Evolutionary conservation across 805 yeast species (phyloP), one percentile per base, ranked within the genome.

Genomic region (Torulaspora maleeae): DNA sequence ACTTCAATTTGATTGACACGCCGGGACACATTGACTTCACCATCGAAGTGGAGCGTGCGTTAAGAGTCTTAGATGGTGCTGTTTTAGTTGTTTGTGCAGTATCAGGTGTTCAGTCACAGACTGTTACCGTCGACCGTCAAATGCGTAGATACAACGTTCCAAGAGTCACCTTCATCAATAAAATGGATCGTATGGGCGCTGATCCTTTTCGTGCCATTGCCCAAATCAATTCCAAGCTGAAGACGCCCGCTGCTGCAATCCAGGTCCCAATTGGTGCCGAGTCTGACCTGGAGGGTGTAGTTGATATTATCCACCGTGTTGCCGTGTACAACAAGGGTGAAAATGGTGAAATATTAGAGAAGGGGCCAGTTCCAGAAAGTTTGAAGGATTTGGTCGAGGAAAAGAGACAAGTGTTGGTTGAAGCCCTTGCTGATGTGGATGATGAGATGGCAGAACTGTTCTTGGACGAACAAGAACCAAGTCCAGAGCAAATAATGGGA

Each of bases 11-110:
- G 68, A 93, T 93, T 67, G 99, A 93, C 69, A 93, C 99, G 6
- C 99, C 99, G 3, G 99, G 99, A 33, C 99, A 93, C 68, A 93
- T 95, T 68, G 99, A 93, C 68, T 93, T 93, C 75, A 93, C 99
- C 43, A 91, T 93, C 60, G 99, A 93, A 71, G 99, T 93, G 39
- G 99, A 93, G 73, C 81, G 99, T 64, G 99, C 99, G n/a, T 73
- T 93, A 66, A 79, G 99, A 69, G 99, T 93, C 34, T 73, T 93
- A 49, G 99, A 93, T 67, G 99, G 99, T 70, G 99, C 99, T 32
- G 98, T 93, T 39, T 75, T 93, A 52, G 98, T 93, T 44, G 97
- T 93, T 15, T 93, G 99, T 76, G 99, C 99, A 15, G 99, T 93
- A 43, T 80, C 95, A 24, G 99, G 99, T 62, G 99, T 93, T 38